A percentile compares a stretch with the other conserved stretches of the same genome.
Conservation (phyloP, 805 yeast genomes). For the Candida dajiaensis region DNA sequence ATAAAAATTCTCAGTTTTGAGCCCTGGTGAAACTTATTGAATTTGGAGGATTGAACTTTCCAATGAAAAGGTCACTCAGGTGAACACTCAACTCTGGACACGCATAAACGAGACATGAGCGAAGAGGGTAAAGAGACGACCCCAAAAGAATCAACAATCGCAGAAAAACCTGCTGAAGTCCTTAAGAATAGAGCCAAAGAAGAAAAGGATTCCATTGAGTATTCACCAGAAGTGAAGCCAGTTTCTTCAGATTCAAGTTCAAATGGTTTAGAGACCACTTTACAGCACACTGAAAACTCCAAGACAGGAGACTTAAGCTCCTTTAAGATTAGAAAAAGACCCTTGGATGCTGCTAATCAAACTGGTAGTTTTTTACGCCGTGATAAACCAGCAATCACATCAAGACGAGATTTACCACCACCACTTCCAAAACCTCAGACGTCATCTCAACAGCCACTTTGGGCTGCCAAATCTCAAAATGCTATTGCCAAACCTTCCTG, state of each 20-base stretch:
- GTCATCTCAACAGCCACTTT: neutral
- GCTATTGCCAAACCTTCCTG: constrained; percentile 8
- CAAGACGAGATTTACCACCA: neutral
- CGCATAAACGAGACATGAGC: too few relatives aligned
- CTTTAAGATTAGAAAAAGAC: neutral
- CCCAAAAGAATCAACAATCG: neutral
- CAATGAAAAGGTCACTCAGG: too few relatives aligned
- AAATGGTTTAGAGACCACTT: neutral
- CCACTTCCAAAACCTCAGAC: neutral
- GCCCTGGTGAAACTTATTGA: neutral
- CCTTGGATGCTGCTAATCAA: neutral
- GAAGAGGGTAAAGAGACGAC: neutral
- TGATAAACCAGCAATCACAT: neutral
- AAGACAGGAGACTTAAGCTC: neutral
- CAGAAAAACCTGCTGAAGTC: neutral
- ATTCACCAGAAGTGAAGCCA: neutral
- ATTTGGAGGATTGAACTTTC: too few relatives aligned
- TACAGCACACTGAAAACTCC: neutral
- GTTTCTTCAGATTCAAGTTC: neutral
- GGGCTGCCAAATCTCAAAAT: neutral
- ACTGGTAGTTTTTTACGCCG: neutral
- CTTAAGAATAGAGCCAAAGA: too few relatives aligned
- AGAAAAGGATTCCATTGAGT: neutral
- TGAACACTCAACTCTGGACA: too few relatives aligned
- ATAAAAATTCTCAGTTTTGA: neutral